A percentile compares a stretch with the other conserved stretches of the same genome.
Conservation (phyloP, 805 yeast genomes). For the Kodamaea lidongshanica region DNA sequence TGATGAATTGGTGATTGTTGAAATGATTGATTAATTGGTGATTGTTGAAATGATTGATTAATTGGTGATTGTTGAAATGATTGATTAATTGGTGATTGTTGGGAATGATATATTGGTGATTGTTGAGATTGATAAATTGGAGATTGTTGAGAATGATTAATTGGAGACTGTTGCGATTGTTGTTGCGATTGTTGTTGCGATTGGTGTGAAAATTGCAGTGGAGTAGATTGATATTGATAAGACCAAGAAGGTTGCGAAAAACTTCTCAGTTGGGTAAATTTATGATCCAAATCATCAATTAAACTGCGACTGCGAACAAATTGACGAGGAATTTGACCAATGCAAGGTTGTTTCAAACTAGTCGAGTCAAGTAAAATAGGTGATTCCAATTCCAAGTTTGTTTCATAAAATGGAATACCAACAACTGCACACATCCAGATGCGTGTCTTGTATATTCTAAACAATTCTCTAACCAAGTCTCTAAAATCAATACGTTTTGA, state of each 20-base stretch:
- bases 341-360: constrained; percentile 6
- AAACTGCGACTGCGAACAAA: constrained; percentile 3
- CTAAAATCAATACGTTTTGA: constrained; percentile 66
- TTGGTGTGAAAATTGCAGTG: too few relatives aligned
- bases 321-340: constrained; percentile 6
- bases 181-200: too few relatives aligned
- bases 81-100: constrained; percentile 2
- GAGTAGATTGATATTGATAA: constrained; percentile 6
- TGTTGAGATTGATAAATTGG: constrained; percentile 1
- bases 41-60: background rate
- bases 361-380: constrained; percentile 4
- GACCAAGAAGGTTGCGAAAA: too few relatives aligned
- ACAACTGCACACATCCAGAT: constrained; percentile 78
- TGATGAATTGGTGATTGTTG: constrained; percentile 1
- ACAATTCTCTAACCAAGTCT: constrained; percentile 64
- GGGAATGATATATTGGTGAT: background rate
- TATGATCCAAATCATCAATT: too few relatives aligned
- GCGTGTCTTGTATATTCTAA: constrained; percentile 70
- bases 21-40: background rate
- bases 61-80: constrained; percentile 2
- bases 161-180: constrained; percentile 1
- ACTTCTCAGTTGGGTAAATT: too few relatives aligned
- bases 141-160: background rate
- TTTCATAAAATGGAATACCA: constrained; percentile 28
- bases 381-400: constrained; percentile 1